phyloP scores from a whole-genome alignment of 306 rosid genomes.

The Cucurbita ficifolia region DNA sequence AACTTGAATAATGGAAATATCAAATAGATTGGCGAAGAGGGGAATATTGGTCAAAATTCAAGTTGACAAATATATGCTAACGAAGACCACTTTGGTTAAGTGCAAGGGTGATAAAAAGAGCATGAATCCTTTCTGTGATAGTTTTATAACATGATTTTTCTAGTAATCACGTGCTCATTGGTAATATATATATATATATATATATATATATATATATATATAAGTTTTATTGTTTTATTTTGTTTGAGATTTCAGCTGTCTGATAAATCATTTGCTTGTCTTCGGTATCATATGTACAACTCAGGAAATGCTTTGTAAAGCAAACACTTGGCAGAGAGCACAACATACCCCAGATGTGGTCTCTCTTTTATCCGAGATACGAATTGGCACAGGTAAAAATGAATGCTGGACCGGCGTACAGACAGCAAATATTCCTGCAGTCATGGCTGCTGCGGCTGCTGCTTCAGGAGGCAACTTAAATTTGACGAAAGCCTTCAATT shows the following conservation, averaged over 20 bases:
- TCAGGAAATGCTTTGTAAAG: constrained; percentile 91
- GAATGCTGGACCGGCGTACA: constrained; percentile 72
- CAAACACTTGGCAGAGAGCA: constrained; percentile 88
- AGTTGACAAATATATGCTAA: not conserved
- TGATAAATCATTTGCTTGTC: not conserved
- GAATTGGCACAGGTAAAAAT: constrained; percentile 83
- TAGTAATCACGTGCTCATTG: not conserved
- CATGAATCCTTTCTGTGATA: not conserved
- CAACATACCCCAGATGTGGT: constrained; percentile 85
- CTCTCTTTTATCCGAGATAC: constrained; percentile 82
- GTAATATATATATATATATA: too few species aligned
- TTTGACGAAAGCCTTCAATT: constrained; percentile 72
- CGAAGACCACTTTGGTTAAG: not conserved
- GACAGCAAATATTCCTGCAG: constrained; percentile 87
- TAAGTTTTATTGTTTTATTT: not conserved
- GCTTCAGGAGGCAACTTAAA: constrained; percentile 90
- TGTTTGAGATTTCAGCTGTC: not conserved
- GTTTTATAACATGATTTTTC: not conserved
- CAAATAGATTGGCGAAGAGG: not conserved
- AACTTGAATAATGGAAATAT: not conserved
- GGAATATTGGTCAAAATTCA: not conserved
- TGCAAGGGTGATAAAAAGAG: not conserved
- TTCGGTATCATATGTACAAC: not conserved
- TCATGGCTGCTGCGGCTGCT: constrained; percentile 95
- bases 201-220: too few species aligned